Base-by-base conservation (phyloP, 2,329 filamentous ascomycete genomes). In the Falciphora oryzae region DNA sequence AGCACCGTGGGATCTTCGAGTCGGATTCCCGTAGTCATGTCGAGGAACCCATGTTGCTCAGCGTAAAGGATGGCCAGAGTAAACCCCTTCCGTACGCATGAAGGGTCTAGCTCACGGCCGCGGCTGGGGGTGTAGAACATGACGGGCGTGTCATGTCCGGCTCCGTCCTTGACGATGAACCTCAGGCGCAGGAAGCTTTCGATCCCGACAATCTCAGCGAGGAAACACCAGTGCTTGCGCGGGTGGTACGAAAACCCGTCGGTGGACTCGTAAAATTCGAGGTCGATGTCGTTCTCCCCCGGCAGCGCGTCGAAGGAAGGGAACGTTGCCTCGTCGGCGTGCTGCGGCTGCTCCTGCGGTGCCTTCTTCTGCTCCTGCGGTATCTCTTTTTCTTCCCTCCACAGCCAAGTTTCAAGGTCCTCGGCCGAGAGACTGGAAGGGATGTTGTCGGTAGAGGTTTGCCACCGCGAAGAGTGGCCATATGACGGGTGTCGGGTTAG, bases 211-310 rank as follows among this genome's bases (percentile, higher is more conserved):
- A 57, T 22, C 53, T 57, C 53, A 11, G 53, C 53, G 53, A 57
- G 53, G 53, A 57, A 57, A 27, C 53, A 57, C 53, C 53, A 57
- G 25, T 57, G 53, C 25, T 57, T 57, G 53, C 53, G 53, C 53
- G 53, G 53, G 53, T 13, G 11, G 53, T 4, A 57, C 25, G 53
- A 57, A 57, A 27, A 57, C 53, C 53, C 53, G 53, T 22, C 18
- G 25, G 25, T 57, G 25, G 53, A 22, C 11, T 57, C 53, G 53
- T n/a, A 57, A 11, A 27, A 57, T 6, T 57, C 53, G 53, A 57
- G 53, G 22, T 57, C 53, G 53, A 57, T 5, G 53, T 27, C 53
- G 53, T n/a, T n/a, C 11, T 57, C 53, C 4, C 11, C 53, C 53
- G 53, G 53, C 22, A 57, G 53, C 22, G 4, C 53, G 4, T 27